Percentiles rank a stretch among this genome's conserved stretches.
Conservation (phyloP, 345 rosid genomes). For the Corchorus olitorius region DNA sequence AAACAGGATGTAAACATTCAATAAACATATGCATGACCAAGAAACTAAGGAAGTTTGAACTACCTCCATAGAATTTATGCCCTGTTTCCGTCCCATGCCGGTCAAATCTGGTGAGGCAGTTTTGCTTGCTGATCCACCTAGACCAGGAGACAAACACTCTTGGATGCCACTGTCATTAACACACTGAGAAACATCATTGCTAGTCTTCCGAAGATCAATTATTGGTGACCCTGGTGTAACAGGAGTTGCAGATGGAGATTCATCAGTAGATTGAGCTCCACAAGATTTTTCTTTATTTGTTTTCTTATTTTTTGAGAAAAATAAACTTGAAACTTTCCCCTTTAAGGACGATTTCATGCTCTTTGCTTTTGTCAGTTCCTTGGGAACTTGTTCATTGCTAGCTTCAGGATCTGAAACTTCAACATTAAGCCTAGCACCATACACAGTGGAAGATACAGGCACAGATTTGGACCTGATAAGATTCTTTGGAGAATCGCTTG, state of each 20-base stretch:
- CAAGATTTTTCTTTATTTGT: constrained; percentile 51
- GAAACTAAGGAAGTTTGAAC: constrained; percentile 12
- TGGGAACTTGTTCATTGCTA: constrained; percentile 40
- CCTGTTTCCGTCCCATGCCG: constrained; percentile 33
- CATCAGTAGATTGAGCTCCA: constrained; percentile 39
- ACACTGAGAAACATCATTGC: constrained; percentile 30
- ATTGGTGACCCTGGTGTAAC: constrained; percentile 39
- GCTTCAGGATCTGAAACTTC: constrained; percentile 45
- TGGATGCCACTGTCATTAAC: constrained; percentile 34
- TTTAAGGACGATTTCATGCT: constrained; percentile 63
- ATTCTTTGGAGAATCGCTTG: constrained; percentile 47
- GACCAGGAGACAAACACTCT: constrained; percentile 42
- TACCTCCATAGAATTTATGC: constrained; percentile 55
- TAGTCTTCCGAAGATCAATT: constrained; percentile 34
- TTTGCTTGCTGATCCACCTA: constrained; percentile 32
- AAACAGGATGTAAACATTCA: not conserved
- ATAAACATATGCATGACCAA: not conserved
- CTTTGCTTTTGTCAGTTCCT: constrained; percentile 56
- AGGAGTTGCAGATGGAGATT: constrained; percentile 33
- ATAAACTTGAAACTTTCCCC: constrained; percentile 75
- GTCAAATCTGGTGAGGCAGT: constrained; percentile 26
- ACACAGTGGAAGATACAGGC: constrained; percentile 59
- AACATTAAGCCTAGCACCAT: constrained; percentile 46
- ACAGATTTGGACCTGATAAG: constrained; percentile 78
- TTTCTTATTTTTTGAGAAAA: constrained; percentile 76